Evolutionary conservation across 305 asterid genomes (phyloP).

Genomic region (Coffea humblotiana): DNA sequence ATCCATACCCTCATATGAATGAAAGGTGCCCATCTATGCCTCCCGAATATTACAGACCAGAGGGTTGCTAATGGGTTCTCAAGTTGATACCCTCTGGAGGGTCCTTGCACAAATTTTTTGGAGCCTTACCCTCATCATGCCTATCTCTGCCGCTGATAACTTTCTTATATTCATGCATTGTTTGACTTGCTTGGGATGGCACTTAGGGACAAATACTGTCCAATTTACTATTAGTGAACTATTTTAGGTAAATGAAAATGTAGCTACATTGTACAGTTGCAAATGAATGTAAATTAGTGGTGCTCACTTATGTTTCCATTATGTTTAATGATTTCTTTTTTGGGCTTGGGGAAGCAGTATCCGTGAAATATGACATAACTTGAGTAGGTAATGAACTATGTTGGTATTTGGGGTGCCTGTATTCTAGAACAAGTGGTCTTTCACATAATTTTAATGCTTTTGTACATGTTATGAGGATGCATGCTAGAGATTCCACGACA

Average conservation of each 20-base stretch:
- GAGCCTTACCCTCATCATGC: neutral
- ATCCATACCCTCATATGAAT: constrained; percentile 79
- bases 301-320: neutral
- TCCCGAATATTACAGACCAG: constrained; percentile 58
- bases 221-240: neutral
- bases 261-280: neutral
- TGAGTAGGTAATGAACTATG: neutral
- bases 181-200: neutral
- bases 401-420: too few species aligned
- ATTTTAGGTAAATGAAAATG: neutral
- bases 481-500: neutral
- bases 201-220: neutral
- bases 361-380: neutral
- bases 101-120: neutral
- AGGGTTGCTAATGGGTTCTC: constrained; percentile 51
- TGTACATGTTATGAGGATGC: neutral
- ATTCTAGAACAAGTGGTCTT: neutral
- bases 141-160: neutral
- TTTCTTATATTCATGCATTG: neutral
- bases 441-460: neutral
- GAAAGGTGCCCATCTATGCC: constrained; percentile 91
- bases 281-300: neutral
- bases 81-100: neutral
- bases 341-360: neutral
- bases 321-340: neutral